Base-by-base conservation (phyloP, 2,329 filamentous ascomycete genomes). In the Rutstroemia sydowiana region DNA sequence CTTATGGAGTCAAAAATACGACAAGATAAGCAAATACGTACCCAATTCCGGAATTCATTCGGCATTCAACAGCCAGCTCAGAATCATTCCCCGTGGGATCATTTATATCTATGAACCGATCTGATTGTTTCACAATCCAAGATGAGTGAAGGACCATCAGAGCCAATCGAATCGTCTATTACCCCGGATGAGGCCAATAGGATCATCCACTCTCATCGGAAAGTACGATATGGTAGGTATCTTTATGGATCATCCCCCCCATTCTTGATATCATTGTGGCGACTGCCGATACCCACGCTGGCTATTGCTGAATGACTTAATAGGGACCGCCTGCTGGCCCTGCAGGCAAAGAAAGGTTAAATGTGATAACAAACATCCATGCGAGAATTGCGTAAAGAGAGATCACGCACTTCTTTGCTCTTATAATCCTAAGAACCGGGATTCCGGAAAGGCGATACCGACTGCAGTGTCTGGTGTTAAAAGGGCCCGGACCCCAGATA, bases 281-380 rank as follows among this genome's bases (percentile, higher is more conserved):
- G 26, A 45, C 42, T 48, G 30, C 21, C 37, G 34, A 43, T 36
- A 30, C 31, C 16, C 46, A 32, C 26, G 10, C 16, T 26, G 10
- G 42, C 48, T 39, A 28, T 48, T 21, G 47, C 55, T 60, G 45
- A 59, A 48, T 11, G 51, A 23, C 6, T 36, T 16, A n/a, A n/a
- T 50, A 62, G 63, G 65, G 20, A 65, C 65, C 18, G 57, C 51
- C 53, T 85, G 81, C 61, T 85, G 81, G 80, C 81, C 81, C 11
- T 85, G 81, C 63, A 74, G 81, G 42, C 81, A 84, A 66, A 75
- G 81, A 57, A 84, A 85, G 68, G 81, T 85, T 37, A 84, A 84
- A 68, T 85, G 81, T 65, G 81, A 84, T 69, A 84, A 84, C 66
- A 80, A 83, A 65, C 76, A 82, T 62, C 81, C 81, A 0, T 85